These are phyloP conservation scores for Paramecium sonneborni DNA, from an alignment of 73 alveolate species.

Conservation along the genomic window DNA sequence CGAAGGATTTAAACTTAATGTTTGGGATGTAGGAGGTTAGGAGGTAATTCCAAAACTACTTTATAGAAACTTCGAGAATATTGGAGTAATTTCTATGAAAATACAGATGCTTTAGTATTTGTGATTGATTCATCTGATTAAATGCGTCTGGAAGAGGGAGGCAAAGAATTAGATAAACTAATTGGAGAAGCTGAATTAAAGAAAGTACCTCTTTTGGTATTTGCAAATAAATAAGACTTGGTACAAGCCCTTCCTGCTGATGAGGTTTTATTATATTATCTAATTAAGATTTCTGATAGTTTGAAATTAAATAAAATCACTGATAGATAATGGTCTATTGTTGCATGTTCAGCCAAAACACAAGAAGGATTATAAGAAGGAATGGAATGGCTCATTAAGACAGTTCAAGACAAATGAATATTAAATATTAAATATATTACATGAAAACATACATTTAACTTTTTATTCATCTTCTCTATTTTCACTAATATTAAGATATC, in stretches of 20 bases:
- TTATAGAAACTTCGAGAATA: conserved; percentile 83
- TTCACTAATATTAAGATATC: neutral
- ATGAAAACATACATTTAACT: neutral
- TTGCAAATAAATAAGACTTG: conserved; percentile 81
- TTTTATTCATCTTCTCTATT: neutral
- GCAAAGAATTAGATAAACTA: conserved; percentile 66
- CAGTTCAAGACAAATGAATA: conserved; percentile 73
- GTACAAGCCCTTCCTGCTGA: conserved; percentile 96
- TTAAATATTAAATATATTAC: conserved; percentile 13
- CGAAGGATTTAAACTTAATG: conserved; percentile 98
- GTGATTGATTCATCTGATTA: conserved; percentile 98
- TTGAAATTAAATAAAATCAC: conserved; percentile 83
- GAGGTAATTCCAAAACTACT: conserved; percentile 71
- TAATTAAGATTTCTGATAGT: conserved; percentile 81
- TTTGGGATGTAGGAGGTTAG: conserved; percentile 99
- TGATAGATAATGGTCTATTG: conserved; percentile 98
- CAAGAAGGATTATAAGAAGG: conserved; percentile 95
- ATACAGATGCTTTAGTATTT: conserved; percentile 95
- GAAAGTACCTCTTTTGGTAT: conserved; percentile 88
- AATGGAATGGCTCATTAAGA: conserved; percentile 94
- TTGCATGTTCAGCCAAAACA: conserved; percentile 95
- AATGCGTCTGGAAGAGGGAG: conserved; percentile 94
- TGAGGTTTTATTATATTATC: conserved; percentile 69
- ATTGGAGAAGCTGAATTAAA: conserved; percentile 77
- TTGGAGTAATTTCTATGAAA: conserved; percentile 98